Evolutionary conservation across 179 eudicot genomes (phyloP), one percentile per base, ranked within the genome.

Genomic region (Silene noctiflora): DNA sequence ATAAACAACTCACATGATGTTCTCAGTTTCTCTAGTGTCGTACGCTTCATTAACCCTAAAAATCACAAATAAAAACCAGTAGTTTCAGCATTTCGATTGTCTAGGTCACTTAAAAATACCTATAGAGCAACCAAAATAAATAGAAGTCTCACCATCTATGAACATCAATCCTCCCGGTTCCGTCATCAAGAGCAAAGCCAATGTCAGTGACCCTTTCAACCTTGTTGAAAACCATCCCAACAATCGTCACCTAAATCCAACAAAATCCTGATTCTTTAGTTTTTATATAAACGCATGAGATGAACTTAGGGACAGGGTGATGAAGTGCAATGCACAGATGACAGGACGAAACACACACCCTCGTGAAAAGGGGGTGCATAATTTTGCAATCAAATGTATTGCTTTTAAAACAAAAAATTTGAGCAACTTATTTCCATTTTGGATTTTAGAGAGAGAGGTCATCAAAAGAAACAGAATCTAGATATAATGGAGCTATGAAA

Each of bases 121-220:
- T 31, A 61, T 20, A 46, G 7, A 71, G 59, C 35, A 21, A 29
- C 20, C 1, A 60, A 59, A 73, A 24, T 35, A 24, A 59, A 25
- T 44, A 56, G 75, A 69, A 58, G 19, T 61, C 21, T 72, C 69
- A 94, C 97, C 98, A 94, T 91, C 88, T 89, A 8, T 81, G 88
- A 77, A 96, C 88, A 66, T 86, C 85, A 80, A 92, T 84, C 60
- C 89, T 93, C 7, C 98, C 97, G 1, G 96, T 92, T 48, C 97
- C 98, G 82, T 94, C 98, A 78, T 94, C 95, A 63, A 94, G 77
- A 71, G 78, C 80, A 62, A 94, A 91, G 0, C 89, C 84, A 71
- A 89, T 85, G 77, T 92, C 98, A 58, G 95, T 91, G 60, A 88
- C 87, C 85, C 92, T 88, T 46, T 86, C 96, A 24, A 79, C 82